phyloP scores from a whole-genome alignment of 495 filamentous ascomycete genomes.

The Aspergillus saccharolyticus region DNA sequence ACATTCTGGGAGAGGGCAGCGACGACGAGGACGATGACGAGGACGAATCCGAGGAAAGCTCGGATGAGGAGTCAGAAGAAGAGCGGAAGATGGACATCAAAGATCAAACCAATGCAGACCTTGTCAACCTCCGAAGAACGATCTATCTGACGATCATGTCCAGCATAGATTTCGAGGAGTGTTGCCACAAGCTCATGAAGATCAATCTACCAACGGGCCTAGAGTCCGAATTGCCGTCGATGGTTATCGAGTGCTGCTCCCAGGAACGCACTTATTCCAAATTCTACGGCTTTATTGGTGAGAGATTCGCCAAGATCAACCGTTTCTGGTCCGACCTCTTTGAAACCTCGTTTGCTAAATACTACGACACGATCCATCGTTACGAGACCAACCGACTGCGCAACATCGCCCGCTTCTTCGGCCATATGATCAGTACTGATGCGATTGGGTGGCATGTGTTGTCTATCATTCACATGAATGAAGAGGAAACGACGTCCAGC shows the following conservation, averaged over 20 bases:
- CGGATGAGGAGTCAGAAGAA: conserved; percentile 77
- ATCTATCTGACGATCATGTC: conserved; percentile 99
- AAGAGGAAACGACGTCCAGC: conserved; percentile 93
- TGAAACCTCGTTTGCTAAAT: conserved; percentile 80
- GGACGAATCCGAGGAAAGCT: conserved; percentile 64
- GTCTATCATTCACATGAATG: conserved; percentile 78
- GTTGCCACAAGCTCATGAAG: conserved; percentile 91
- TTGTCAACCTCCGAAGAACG: conserved; percentile 86
- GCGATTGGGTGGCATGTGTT: conserved; percentile 90
- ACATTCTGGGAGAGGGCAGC: conserved; percentile 89
- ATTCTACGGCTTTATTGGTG: conserved; percentile 91
- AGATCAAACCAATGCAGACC: conserved; percentile 91
- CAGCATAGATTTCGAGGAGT: conserved; percentile 90
- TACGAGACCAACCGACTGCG: conserved; percentile 91
- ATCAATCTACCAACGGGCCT: conserved; percentile 81
- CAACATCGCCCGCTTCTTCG: conserved; percentile 93
- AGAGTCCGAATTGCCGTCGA: conserved; percentile 85
- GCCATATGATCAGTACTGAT: conserved; percentile 80
- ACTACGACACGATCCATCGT: conserved; percentile 96
- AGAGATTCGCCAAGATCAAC: conserved; percentile 92
- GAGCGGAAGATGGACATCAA: conserved; percentile 84
- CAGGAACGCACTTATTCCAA: conserved; percentile 95
- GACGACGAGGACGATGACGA: conserved; percentile 73
- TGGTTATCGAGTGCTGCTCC: conserved; percentile 94
- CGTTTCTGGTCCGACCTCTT: conserved; percentile 90